Conservation (phyloP, 2,329 filamentous ascomycete species). For the Xylaria sp. region DNA sequence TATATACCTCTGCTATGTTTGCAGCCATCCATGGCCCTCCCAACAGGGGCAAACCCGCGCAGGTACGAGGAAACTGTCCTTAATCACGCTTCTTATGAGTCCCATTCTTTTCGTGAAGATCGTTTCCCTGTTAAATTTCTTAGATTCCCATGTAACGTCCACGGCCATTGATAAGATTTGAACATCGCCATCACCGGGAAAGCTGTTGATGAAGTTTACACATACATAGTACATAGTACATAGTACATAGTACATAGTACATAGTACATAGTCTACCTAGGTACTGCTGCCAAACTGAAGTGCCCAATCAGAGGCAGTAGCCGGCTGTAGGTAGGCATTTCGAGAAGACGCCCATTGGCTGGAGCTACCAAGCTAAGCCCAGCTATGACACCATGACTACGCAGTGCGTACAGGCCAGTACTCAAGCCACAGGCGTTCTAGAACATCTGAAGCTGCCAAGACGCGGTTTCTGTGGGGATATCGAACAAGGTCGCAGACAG, state of each 20-base stretch:
- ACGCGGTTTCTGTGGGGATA: not conserved
- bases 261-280: too few relatives aligned
- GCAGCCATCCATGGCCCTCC: not conserved
- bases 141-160: not conserved
- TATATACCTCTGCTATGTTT: not conserved
- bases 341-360: slow-evolving; percentile 6
- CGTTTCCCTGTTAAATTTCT: not conserved
- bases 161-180: not conserved
- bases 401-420: not conserved
- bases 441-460: slow-evolving; percentile 14
- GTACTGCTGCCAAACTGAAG: slow-evolving; percentile 10
- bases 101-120: not conserved
- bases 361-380: not conserved
- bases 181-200: slow-evolving; percentile 1
- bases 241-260: too few relatives aligned
- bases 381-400: slow-evolving; percentile 29
- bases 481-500: not conserved
- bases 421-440: slow-evolving; percentile 22
- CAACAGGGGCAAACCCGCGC: not conserved
- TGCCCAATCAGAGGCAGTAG: slow-evolving; percentile 18
- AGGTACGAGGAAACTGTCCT: slow-evolving; percentile 9
- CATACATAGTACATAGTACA: too few relatives aligned
- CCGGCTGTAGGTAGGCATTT: not conserved
- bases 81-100: not conserved
- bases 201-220: slow-evolving; percentile 7